Base-by-base conservation (phyloP, 495 filamentous ascomycete species). In the Pseudomonodictys pantanalensis region DNA sequence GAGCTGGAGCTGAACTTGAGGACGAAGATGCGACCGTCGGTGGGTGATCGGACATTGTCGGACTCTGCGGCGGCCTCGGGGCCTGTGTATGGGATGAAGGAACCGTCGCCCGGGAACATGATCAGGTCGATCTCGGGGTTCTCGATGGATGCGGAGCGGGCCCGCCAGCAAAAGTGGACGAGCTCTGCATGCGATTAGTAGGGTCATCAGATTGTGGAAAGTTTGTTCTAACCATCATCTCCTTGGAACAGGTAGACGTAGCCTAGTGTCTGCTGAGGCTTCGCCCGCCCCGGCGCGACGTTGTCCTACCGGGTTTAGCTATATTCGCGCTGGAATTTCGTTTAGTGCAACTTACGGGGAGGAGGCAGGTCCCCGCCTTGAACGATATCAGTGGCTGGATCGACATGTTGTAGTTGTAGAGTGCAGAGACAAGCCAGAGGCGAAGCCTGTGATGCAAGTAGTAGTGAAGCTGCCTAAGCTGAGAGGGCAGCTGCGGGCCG, bases 81-180 rank as follows among this genome's bases (percentile, higher is more conserved):
- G 39, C 67, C 77, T 72, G 58, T 76, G 76, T 96, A 95, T 3
- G 89, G 89, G 3, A 83, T 80, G 71, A 99, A 97, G 65, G 81
- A 81, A 55, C 85, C 89, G 73, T 99, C 95, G 1, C 80, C 77
- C n/a, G 95, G 91, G 38, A 97, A 81, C 87, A 93, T 95, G 58
- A 93, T 80, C 42, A 96, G 79, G 69, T 97, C 90, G 32, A 92
- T 72, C 45, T 92, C 87, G 32, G 89, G 86, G 50, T 89, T 77
- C 48, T 83, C 78, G 64, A 84, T 73, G 25, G 83, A 79, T 49
- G 80, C 77, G 68, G 75, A 81, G 39, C 85, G 80, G 9, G 82
- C 77, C 49, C 92, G 88, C 95, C 95, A 99, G 81, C 92, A 97
- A 75, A 99, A 95, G 77, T 97, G 92, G 65, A 92, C 79, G 41